Evolutionary conservation across 257 asterid species (phyloP).

Genomic region (Plantago major): DNA sequence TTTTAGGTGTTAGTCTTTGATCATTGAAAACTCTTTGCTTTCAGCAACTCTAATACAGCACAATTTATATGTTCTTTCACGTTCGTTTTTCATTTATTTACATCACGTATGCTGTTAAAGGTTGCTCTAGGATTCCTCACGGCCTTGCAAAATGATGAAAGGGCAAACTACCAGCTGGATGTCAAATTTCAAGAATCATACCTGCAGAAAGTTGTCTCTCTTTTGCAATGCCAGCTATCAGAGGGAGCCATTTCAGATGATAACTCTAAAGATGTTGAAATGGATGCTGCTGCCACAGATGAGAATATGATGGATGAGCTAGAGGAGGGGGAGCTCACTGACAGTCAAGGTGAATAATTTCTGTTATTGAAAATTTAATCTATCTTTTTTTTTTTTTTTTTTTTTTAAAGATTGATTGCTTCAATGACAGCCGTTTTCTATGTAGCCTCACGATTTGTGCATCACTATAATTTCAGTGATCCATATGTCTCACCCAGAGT

Average conservation of each 20-base stretch:
- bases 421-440: no score
- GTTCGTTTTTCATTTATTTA: constrained; percentile 14
- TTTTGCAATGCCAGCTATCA: constrained; percentile 80
- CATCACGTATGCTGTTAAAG: constrained; percentile 29
- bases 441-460: background rate
- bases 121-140: constrained; percentile 84
- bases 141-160: constrained; percentile 94
- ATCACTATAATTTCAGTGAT: constrained; percentile 2
- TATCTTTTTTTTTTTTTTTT: no score
- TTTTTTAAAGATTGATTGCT: no score
- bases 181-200: constrained; percentile 97
- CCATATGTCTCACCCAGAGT: background rate
- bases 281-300: constrained; percentile 29
- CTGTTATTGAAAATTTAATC: background rate
- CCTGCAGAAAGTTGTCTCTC: constrained; percentile 75
- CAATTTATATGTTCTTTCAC: constrained; percentile 3
- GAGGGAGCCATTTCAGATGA: constrained; percentile 82
- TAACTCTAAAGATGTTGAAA: constrained; percentile 30
- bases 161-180: constrained; percentile 92
- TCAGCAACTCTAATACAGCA: constrained; percentile 10
- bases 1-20: no score
- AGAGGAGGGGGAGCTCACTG: constrained; percentile 95
- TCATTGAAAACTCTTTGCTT: background rate
- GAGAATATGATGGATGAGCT: constrained; percentile 56
- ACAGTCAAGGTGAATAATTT: constrained; percentile 58